phyloP scores from a whole-genome alignment of 2,329 filamentous ascomycete species.

The Sporothrix phasma region DNA sequence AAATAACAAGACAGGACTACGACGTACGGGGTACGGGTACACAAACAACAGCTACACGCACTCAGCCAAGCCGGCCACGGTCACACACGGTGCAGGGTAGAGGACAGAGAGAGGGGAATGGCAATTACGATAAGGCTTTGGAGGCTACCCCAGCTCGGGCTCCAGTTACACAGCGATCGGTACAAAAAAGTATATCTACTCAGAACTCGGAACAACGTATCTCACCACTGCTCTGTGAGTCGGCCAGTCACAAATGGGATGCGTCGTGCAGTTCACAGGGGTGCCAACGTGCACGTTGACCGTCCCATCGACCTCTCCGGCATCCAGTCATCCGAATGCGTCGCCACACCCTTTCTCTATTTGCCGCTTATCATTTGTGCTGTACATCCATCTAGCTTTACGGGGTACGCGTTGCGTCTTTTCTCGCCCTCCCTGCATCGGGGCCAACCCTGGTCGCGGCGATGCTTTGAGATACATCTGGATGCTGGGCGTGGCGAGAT shows the following conservation, averaged over 20 bases:
- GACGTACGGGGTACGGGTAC: neutral
- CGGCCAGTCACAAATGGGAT: neutral
- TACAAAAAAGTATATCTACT: neutral
- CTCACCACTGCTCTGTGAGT: too few relatives aligned
- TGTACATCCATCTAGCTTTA: neutral
- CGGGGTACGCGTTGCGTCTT: neutral
- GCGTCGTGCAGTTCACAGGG: neutral
- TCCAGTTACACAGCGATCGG: neutral
- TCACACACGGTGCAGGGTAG: neutral
- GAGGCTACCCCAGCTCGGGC: neutral
- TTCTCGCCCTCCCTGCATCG: neutral
- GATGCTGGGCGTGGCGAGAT: neutral
- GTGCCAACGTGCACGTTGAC: neutral
- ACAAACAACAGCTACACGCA: neutral
- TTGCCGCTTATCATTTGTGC: neutral
- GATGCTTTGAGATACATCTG: neutral
- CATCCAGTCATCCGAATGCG: neutral
- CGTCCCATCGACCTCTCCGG: neutral
- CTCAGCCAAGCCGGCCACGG: neutral
- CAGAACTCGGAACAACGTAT: neutral
- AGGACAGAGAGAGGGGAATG: neutral
- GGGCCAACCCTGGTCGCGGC: neutral
- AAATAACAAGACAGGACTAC: neutral
- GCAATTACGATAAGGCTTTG: slow-evolving; percentile 8
- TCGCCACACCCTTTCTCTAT: neutral